Conservation (phyloP, 179 eudicot genomes). For the Actinidia chinensis region DNA sequence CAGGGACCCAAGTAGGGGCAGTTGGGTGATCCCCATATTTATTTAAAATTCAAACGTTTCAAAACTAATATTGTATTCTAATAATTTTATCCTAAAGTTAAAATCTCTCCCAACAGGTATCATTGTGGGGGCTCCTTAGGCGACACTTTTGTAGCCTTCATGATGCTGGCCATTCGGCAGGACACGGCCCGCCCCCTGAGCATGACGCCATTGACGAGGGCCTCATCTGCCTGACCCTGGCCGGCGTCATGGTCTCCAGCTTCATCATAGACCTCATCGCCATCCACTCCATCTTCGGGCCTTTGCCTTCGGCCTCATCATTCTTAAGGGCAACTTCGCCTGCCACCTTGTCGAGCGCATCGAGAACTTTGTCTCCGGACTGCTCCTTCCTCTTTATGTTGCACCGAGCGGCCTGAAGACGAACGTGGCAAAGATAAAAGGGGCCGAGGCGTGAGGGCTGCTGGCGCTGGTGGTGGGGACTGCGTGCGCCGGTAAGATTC, state of each 20-base stretch:
- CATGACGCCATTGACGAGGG: slow-evolving; percentile 16
- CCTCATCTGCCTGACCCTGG: slow-evolving; percentile 29
- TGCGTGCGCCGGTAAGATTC: slow-evolving; percentile 53
- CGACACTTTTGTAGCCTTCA: slow-evolving; percentile 25
- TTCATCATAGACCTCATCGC: slow-evolving; percentile 53
- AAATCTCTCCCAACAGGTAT: too few species aligned
- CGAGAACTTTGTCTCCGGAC: slow-evolving; percentile 53
- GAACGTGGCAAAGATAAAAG: slow-evolving; percentile 42
- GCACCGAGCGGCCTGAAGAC: slow-evolving; percentile 67
- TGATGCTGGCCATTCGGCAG: slow-evolving; percentile 32
- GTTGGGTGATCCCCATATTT: too few species aligned
- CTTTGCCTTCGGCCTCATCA: slow-evolving; percentile 48
- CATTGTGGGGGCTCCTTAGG: slow-evolving; percentile 34
- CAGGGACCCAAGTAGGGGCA: too few species aligned
- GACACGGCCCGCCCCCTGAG: slow-evolving; percentile 17
- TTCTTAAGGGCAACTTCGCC: slow-evolving; percentile 40
- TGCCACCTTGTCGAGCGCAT: slow-evolving; percentile 29
- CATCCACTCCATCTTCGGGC: slow-evolving; percentile 63
- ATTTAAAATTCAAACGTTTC: too few species aligned
- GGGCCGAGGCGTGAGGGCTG: slow-evolving; percentile 50
- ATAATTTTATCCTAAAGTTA: too few species aligned
- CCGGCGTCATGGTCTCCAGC: slow-evolving; percentile 35
- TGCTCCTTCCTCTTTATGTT: slow-evolving; percentile 52
- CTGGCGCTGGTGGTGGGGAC: slow-evolving; percentile 40
- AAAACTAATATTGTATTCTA: too few species aligned